Conservation (phyloP, 345 rosid genomes). For the Erucastrum elatum region DNA sequence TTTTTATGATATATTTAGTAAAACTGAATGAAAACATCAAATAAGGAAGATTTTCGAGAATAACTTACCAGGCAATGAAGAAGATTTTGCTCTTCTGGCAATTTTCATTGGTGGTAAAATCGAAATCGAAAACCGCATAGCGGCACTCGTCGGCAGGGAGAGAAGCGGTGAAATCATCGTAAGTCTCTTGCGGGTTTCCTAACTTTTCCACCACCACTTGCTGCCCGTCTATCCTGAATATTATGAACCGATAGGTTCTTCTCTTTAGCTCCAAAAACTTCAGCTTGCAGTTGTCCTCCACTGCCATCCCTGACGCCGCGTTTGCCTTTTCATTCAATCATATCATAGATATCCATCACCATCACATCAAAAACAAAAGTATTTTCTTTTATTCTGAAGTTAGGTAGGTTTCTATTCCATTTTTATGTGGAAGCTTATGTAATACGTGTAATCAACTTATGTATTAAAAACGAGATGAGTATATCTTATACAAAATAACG, state of each 20-base stretch:
- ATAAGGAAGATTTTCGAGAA: neutral
- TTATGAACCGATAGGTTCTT: conserved; percentile 60
- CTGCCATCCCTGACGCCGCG: conserved; percentile 75
- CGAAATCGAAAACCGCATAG: conserved; percentile 47
- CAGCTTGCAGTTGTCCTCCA: conserved; percentile 71
- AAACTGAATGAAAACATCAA: neutral
- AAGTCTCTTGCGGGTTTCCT: conserved; percentile 49
- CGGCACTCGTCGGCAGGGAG: conserved; percentile 70
- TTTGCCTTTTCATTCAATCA: conserved; percentile 50
- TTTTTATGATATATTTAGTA: neutral
- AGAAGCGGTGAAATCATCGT: conserved; percentile 56
- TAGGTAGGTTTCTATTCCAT: neutral
- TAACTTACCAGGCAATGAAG: conserved; percentile 64
- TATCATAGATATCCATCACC: neutral
- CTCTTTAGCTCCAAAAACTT: conserved; percentile 68
- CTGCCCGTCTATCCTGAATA: conserved; percentile 70
- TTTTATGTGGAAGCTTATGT: neutral
- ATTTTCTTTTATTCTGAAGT: neutral
- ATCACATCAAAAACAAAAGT: neutral
- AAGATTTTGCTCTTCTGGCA: conserved; percentile 76
- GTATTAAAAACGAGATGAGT: neutral
- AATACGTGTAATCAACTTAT: neutral
- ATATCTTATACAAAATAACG: neutral
- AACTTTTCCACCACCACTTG: conserved; percentile 64
- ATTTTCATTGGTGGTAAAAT: conserved; percentile 64